Conservation (phyloP, 768 basidiomycete species). For the Hemileccinum impolitum region DNA sequence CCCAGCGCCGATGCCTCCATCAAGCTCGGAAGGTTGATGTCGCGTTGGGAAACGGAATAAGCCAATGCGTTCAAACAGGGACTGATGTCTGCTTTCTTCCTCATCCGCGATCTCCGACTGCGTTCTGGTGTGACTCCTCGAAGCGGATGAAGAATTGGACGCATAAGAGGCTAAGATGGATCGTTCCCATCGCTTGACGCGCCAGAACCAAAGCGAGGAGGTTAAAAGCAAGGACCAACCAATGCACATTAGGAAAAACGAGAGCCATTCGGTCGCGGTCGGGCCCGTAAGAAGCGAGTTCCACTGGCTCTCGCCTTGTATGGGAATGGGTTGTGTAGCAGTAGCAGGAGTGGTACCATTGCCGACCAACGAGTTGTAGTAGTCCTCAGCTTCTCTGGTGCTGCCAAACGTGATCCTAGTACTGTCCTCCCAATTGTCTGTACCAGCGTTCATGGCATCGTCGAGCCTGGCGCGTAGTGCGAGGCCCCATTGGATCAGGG, state of each 20-base stretch:
- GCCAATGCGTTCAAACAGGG: conserved; percentile 30
- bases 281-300: conserved; percentile 49
- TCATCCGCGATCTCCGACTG: conserved; percentile 28
- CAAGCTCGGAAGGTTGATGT: conserved; percentile 11
- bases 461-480: conserved; percentile 60
- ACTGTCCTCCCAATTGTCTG: conserved; percentile 29
- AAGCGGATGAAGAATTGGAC: conserved; percentile 32
- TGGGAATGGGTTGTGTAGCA: conserved; percentile 5
- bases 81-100: conserved; percentile 23
- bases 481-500: conserved; percentile 94
- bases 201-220: conserved; percentile 86
- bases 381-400: conserved; percentile 45
- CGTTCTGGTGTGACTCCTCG: conserved; percentile 28
- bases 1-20: conserved; percentile 3
- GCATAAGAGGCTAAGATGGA: conserved; percentile 57
- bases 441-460: conserved; percentile 32
- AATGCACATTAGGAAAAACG: conserved; percentile 91
- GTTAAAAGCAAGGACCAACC: conserved; percentile 90
- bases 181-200: conserved; percentile 85
- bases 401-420: conserved; percentile 40
- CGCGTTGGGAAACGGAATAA: conserved; percentile 13
- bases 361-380: conserved; percentile 30
- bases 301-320: conserved; percentile 21
- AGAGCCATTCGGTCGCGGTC: conserved; percentile 88
- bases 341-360: conserved; percentile 24